A percentile compares a stretch with the other conserved stretches of the same genome.
Conservation (phyloP, 2,329 filamentous ascomycete genomes). For the Corinectria fuckeliana region DNA sequence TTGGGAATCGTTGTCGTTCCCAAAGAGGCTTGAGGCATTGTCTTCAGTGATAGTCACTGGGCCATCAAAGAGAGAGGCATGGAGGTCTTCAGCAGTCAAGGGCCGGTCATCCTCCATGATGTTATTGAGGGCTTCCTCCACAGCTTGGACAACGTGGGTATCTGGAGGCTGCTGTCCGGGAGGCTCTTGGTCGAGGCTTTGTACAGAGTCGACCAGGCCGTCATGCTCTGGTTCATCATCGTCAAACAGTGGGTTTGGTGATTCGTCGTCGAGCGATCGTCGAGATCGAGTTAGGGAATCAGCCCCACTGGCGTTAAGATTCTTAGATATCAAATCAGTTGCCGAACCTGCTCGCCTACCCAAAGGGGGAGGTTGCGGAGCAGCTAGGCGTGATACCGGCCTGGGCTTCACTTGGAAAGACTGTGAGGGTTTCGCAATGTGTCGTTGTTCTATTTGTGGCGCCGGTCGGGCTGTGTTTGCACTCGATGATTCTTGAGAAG, state of each 20-base stretch:
- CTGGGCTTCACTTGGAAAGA: constrained; percentile 53
- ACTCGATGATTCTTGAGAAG: constrained; percentile 76
- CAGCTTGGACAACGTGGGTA: constrained; percentile 83
- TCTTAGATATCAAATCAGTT: constrained; percentile 52
- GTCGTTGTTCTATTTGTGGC: constrained; percentile 32
- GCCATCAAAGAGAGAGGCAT: constrained; percentile 67
- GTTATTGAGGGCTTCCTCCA: constrained; percentile 89
- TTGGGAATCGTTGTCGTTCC: constrained; percentile 65
- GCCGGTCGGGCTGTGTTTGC: constrained; percentile 33
- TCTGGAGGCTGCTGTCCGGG: constrained; percentile 67
- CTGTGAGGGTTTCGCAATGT: constrained; percentile 41
- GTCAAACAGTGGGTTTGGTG: constrained; percentile 69
- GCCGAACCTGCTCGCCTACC: constrained; percentile 54
- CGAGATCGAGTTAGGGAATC: constrained; percentile 56
- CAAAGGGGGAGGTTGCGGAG: constrained; percentile 43
- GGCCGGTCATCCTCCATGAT: constrained; percentile 83
- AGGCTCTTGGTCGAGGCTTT: constrained; percentile 77
- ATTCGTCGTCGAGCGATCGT: constrained; percentile 73
- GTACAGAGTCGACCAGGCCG: constrained; percentile 71
- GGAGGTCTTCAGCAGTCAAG: constrained; percentile 67
- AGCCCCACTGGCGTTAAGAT: constrained; percentile 46
- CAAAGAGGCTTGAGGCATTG: constrained; percentile 56
- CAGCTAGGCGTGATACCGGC: constrained; percentile 51
- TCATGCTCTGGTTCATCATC: constrained; percentile 82
- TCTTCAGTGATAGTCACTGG: constrained; percentile 40